Base-by-base conservation (phyloP, 164 flowering plant genomes). In the Dillenia suffruticosa region DNA sequence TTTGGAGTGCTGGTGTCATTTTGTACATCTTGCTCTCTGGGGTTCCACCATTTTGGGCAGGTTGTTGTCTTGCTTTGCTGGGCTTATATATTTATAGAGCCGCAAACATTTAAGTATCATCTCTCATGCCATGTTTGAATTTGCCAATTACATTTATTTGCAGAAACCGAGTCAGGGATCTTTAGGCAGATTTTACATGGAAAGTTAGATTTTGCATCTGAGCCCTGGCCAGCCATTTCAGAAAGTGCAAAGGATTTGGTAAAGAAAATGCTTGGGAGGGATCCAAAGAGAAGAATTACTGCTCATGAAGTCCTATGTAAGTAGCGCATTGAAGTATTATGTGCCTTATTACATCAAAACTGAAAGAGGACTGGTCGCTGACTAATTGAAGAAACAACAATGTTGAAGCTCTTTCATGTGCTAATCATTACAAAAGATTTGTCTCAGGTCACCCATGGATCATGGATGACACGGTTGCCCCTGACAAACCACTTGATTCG, bases 1-100 rank as follows among this genome's bases (percentile, higher is more conserved):
- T 88, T 17, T 88, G 95, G 95, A 88, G 95, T 79, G 92, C 95
- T 46, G 95, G 95, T 58, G 89, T 88, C 68, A 88, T 88, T 58
- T 69, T 88, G 54, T 88, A 88, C 68, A 86, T 88, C 72, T 72
- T 88, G 65, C 52, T 88, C 57, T 81, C 88, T 53, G 95, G 95
- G 5, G 89, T 88, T 71, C 95, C 95, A 19, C 91, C 95, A 14
- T 88, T 88, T 70, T 88, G 91, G 91, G 95, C 86, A 52, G 94
- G 94, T 85, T 75, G 2, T 13, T 6, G 22, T 53, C 63, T 52
- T 15, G 26, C 7, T 32, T 32, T 32, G 40, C 40, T 32, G 6
- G 40, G 40, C 40, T 32, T 32, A 32, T 32, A 32, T 32, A 32
- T 32, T 32, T 0, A 32, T 32, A 4, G 40, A 32, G 40, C 40